A percentile compares a stretch with the other conserved stretches of the same genome.
Conservation (phyloP, 805 yeast genomes). For the Jamesozyma jinghongensis region DNA sequence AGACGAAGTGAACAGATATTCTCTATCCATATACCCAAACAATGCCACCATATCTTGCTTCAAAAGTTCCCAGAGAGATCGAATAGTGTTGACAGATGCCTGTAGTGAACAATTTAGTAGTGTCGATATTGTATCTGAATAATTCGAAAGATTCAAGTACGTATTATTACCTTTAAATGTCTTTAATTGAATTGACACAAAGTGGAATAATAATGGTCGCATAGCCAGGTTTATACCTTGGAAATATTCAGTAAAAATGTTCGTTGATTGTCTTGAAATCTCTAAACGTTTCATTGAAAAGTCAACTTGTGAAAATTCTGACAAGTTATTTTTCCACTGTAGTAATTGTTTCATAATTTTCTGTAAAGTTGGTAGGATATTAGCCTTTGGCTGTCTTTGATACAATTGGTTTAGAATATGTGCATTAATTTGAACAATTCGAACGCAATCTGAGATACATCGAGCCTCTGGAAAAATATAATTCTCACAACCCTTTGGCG, state of each 20-base stretch:
- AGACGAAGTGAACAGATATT: conserved; percentile 67
- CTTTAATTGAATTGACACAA: conserved; percentile 58
- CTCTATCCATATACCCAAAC: conserved; percentile 83
- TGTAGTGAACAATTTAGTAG: conserved; percentile 69
- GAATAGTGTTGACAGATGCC: conserved; percentile 67
- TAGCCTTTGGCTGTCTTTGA: conserved; percentile 67
- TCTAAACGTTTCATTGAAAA: conserved; percentile 36
- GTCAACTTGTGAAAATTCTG: conserved; percentile 56
- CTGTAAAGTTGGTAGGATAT: conserved; percentile 64
- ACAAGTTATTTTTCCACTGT: conserved; percentile 58
- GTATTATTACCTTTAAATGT: conserved; percentile 39
- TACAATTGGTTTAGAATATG: conserved; percentile 59
- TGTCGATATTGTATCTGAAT: conserved; percentile 59
- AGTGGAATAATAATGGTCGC: conserved; percentile 66
- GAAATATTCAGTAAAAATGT: conserved; percentile 73
- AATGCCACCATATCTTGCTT: conserved; percentile 77
- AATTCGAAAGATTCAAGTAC: conserved; percentile 55
- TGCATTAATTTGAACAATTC: conserved; percentile 71
- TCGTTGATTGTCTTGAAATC: conserved; percentile 58
- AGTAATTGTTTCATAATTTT: conserved; percentile 58
- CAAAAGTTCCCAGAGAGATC: conserved; percentile 63
- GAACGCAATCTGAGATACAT: conserved; percentile 65
- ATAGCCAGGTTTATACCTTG: conserved; percentile 77
- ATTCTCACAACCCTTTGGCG: conserved; percentile 51
- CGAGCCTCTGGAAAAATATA: conserved; percentile 75